Evolutionary conservation across 1,139 yeast species (phyloP), one percentile per base, ranked within the genome.

Genomic region (Arxiozyma telluris): DNA sequence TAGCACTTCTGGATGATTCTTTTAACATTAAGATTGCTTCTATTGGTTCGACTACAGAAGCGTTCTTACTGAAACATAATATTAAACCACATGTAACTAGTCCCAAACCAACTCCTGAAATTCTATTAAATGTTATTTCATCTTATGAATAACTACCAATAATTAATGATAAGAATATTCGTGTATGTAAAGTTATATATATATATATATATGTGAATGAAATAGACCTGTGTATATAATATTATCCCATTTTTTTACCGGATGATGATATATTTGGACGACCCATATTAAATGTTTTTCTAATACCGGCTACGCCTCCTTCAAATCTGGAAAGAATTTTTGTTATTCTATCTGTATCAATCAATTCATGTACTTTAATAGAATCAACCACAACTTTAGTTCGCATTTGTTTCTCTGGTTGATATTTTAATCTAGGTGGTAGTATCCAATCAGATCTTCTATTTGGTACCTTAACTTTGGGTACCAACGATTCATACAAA

Each of bases 11-110:
- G n/a, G 56, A 59, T 45, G 30, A 49, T 6, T 15, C 39, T 3
- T 15, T 12, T 1, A 41, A 45, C 12, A 44, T 44, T 5, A 46
- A 76, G 53, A 73, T 90, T 21, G 97, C 95, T 0, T 82, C 91
- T 5, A 93, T 93, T 57, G 98, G 98, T 0, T 98, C 98, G 1
- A 91, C 98, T 0, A 93, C 98, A 0, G 82, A 84, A 58, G 79
- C 77, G 43, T 89, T 79, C 63, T 71, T 93, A 50, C 48, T 67
- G 2, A 68, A 73, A 1, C 74, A 78, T 41, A 82, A 80, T 0
- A 69, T 91, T 4, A 59, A 52, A 0, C 89, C 94, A 0, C 71
- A 79, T 47, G 79, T 85, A 0, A 86, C 86, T 2, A 84, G 96
- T 6, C 70, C 72, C 5, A 82, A 81, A 55, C 98, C 98, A 0